phyloP scores from a whole-genome alignment of 2,329 filamentous ascomycete species.

The Cladosporium colombiae region DNA sequence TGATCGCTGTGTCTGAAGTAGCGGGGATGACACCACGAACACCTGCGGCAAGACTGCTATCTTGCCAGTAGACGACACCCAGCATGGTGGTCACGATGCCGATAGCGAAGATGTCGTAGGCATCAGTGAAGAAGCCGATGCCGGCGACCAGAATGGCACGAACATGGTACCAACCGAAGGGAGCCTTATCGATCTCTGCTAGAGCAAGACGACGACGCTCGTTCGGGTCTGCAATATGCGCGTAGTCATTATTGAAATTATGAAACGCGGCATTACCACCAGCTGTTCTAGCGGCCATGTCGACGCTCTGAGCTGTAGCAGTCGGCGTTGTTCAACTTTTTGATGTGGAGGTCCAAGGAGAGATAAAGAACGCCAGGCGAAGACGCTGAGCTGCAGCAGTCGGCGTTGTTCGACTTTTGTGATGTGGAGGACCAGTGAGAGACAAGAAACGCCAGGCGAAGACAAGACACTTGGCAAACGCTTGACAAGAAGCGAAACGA shows the following conservation, averaged over 20 bases:
- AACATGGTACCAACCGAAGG: conserved; percentile 83
- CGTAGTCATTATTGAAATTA: conserved; percentile 76
- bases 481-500: conserved; percentile 2
- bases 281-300: conserved; percentile 47
- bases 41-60: conserved; percentile 25
- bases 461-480: conserved; percentile 11
- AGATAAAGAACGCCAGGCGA: not conserved
- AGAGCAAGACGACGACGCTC: conserved; percentile 78
- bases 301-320: not conserved
- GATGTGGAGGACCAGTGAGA: not conserved
- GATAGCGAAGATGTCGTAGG: conserved; percentile 76
- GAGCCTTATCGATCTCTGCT: conserved; percentile 75
- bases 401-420: not conserved
- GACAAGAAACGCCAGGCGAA: not conserved
- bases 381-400: not conserved
- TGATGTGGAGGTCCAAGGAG: not conserved
- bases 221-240: conserved; percentile 66
- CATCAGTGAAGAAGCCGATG: conserved; percentile 86
- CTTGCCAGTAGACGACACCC: conserved; percentile 73
- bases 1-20: conserved; percentile 76
- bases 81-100: conserved; percentile 73
- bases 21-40: conserved; percentile 46
- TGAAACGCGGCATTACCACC: conserved; percentile 72
- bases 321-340: not conserved
- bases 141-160: conserved; percentile 75